Evolutionary conservation across 2,329 filamentous ascomycete species (phyloP).

Genomic region (Pseudocercospora fuligena): DNA sequence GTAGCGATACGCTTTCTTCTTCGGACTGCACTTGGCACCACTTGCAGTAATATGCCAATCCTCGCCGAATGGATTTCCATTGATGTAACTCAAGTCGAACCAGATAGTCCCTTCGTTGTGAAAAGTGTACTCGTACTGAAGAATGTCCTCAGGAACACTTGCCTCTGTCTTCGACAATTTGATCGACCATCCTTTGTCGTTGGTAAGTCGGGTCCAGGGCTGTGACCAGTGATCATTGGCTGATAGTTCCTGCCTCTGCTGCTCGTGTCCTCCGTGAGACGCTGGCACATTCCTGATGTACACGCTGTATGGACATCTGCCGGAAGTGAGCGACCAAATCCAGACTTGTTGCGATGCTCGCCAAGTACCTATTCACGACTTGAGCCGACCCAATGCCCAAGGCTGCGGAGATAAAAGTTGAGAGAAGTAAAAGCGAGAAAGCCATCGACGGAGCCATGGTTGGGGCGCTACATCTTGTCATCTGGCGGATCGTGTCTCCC

Average conservation of each 20-base stretch:
- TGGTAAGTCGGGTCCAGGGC: conserved; percentile 39
- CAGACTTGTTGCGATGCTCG: neutral
- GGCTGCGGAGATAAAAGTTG: neutral
- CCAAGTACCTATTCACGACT: neutral
- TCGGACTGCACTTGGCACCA: conserved; percentile 29
- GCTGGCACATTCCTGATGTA: conserved; percentile 36
- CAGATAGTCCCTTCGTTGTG: conserved; percentile 42
- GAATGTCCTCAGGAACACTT: conserved; percentile 32
- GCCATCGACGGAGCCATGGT: neutral
- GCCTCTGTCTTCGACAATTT: conserved; percentile 40
- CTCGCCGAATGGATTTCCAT: conserved; percentile 43
- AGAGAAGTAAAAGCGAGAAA: neutral
- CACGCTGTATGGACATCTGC: conserved; percentile 38
- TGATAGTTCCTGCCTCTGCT: conserved; percentile 29
- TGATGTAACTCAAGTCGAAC: conserved; percentile 44
- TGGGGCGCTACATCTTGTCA: too few relatives aligned
- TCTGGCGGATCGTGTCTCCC: too few relatives aligned
- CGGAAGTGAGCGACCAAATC: conserved; percentile 8
- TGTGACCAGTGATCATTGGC: conserved; percentile 36
- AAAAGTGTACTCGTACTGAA: conserved; percentile 46
- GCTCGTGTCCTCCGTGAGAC: conserved; percentile 29
- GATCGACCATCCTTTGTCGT: conserved; percentile 43
- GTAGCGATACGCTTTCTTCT: conserved; percentile 43
- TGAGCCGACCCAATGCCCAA: neutral
- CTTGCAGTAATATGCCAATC: conserved; percentile 42